phyloP scores from a whole-genome alignment of 345 rosid genomes.

The Pelargonium nanum region DNA sequence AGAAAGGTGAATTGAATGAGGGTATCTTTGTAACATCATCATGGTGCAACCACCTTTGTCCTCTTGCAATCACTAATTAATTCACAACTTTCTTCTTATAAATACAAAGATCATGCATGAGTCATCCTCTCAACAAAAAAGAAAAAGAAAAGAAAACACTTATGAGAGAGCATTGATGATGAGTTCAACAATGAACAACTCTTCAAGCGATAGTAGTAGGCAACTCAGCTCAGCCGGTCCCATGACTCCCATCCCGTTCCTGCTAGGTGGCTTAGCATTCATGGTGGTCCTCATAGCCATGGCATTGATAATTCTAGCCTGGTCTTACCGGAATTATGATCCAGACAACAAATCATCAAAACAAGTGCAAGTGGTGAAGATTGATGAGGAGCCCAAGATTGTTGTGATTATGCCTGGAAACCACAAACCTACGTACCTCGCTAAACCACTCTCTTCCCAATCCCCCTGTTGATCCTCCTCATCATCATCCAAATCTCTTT shows the following conservation, averaged over 20 bases:
- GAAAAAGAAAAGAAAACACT: too few relatives aligned
- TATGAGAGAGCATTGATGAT: slow-evolving; percentile 15
- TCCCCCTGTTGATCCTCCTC: background rate
- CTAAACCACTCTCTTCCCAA: slow-evolving; percentile 24
- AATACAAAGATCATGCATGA: too few relatives aligned
- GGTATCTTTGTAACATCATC: background rate
- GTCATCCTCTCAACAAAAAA: background rate
- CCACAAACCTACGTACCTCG: slow-evolving; percentile 45
- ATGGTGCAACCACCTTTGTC: background rate
- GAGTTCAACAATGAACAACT: slow-evolving; percentile 29
- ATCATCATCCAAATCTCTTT: too few relatives aligned
- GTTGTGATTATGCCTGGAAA: slow-evolving; percentile 70
- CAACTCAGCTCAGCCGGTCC: slow-evolving; percentile 16
- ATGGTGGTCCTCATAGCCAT: slow-evolving; percentile 37
- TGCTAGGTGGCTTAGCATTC: slow-evolving; percentile 37
- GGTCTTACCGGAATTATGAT: slow-evolving; percentile 22
- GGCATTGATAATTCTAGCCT: slow-evolving; percentile 37
- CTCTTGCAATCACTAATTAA: background rate
- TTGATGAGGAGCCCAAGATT: slow-evolving; percentile 55
- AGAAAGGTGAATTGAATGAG: too few relatives aligned
- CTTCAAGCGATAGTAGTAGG: background rate
- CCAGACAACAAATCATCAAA: slow-evolving; percentile 10
- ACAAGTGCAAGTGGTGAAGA: slow-evolving; percentile 15
- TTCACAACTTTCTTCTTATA: too few relatives aligned
- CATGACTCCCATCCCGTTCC: slow-evolving; percentile 40